Base-by-base conservation (phyloP, 2,329 filamentous ascomycete genomes). In the Verticillium longisporum region DNA sequence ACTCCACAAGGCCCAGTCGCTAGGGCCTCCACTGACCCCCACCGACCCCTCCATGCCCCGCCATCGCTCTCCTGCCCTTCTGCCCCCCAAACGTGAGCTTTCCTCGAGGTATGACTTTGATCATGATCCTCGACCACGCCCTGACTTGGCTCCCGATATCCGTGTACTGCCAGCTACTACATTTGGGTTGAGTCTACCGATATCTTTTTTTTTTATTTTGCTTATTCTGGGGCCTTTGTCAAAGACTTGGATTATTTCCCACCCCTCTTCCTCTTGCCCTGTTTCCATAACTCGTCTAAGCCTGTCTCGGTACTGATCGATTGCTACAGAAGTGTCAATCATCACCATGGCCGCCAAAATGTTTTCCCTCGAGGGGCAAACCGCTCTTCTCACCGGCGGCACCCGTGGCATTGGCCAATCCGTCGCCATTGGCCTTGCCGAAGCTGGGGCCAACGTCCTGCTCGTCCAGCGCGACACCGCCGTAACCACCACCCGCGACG, bases 331-430 rank as follows among this genome's bases (percentile, higher is more conserved):
- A 31, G n/a, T n/a, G 11, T 21, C 53, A 55, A 4, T 4, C 56
- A 31, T 45, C 55, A 38, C 3, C 62, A 78, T 80, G 74, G 67
- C 71, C 50, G 67, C 72, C 38, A 68, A 73, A 1, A 68, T 80
- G 58, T 86, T 86, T 71, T 84, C 82, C 2, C 78, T 86, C 38
- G 70, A 80, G 61, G 81, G 80, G 67, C 81, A 85, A 64, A 85
- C 82, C 0, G 83, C 83, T 61, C 75, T 86, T 62, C 68, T 86
- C 63, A 86, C 83, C 0, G 83, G 83, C 61, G 81, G 78, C 61
- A 85, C 83, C 1, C 76, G 83, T 11, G 83, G 83, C 65, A 86
- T 86, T 61, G 83, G 83, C 50, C 79, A 83, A 62, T 76, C 83
- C 15, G 80, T 85, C 14, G 83, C 83, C 38, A 71, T 86, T 62